Evolutionary conservation across 768 basidiomycete species (phyloP).

Genomic region (Phanerodontia chrysosporium): DNA sequence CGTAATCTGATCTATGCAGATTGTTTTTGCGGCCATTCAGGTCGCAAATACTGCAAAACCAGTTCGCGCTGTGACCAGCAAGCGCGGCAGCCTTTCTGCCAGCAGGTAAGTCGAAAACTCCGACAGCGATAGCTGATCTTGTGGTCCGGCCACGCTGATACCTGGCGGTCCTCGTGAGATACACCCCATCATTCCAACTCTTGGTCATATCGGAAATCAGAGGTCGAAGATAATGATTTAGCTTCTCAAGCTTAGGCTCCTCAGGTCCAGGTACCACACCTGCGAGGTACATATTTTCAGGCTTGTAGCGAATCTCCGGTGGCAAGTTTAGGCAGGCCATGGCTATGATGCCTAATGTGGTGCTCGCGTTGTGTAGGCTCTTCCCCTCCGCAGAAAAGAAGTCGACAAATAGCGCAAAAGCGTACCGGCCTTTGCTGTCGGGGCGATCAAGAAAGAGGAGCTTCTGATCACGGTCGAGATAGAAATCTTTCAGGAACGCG

Average conservation of each 20-base stretch:
- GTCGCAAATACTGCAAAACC: not conserved
- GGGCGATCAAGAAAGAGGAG: conserved; percentile 3
- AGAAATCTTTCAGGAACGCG: not conserved
- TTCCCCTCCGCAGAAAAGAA: conserved; percentile 4
- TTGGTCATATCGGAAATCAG: conserved; percentile 20
- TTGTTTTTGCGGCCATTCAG: not conserved
- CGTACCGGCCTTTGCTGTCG: not conserved
- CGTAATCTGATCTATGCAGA: not conserved
- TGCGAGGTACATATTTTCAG: conserved; percentile 29
- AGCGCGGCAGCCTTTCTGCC: conserved; percentile 25
- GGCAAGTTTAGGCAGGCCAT: conserved; percentile 33
- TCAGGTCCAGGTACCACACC: conserved; percentile 23
- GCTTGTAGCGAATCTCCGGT: conserved; percentile 24
- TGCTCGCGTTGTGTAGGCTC: not conserved
- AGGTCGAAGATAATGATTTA: conserved; percentile 22
- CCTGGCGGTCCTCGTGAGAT: conserved; percentile 11
- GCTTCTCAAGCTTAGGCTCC: conserved; percentile 16
- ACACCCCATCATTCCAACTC: conserved; percentile 16
- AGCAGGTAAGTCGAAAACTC: conserved; percentile 30
- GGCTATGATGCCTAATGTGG: conserved; percentile 25
- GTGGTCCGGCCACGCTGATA: conserved; percentile 10
- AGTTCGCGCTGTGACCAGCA: conserved; percentile 10
- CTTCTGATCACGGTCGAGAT: not conserved
- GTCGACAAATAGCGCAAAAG: conserved; percentile 7
- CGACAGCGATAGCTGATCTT: conserved; percentile 12